These are phyloP conservation scores for Geosmithia flava DNA, from an alignment of 2,329 filamentous ascomycete species.

Conservation along the genomic window DNA sequence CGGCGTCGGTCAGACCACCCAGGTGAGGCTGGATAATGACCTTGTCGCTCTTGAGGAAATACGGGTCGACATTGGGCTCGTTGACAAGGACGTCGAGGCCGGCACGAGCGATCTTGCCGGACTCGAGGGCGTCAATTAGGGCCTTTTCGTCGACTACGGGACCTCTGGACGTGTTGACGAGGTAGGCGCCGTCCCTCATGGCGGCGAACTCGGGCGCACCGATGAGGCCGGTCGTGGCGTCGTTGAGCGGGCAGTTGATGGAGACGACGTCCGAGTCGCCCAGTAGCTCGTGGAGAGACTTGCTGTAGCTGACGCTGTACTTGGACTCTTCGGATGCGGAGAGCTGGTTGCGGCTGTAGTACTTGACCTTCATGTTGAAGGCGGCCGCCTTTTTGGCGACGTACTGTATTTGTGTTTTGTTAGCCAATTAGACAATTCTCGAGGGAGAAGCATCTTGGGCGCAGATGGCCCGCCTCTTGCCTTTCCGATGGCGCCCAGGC, in stretches of 20 bases:
- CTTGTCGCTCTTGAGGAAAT: conserved; percentile 20
- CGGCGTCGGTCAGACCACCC: conserved; percentile 26
- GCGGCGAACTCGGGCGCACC: conserved; percentile 19
- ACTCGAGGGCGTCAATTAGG: conserved; percentile 30
- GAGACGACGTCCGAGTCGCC: conserved; percentile 22
- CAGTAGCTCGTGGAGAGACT: conserved; percentile 22
- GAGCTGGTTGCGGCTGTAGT: conserved; percentile 24
- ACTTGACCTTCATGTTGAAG: conserved; percentile 27
- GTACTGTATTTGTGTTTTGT: conserved; percentile 12
- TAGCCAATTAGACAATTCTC: no score
- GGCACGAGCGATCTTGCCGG: conserved; percentile 29
- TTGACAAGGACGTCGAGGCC: conserved; percentile 41
- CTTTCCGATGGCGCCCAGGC: conserved; percentile 29
- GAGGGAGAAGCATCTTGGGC: no score
- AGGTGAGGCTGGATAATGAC: conserved; percentile 28
- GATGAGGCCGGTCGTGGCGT: conserved; percentile 12
- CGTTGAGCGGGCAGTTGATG: conserved; percentile 12
- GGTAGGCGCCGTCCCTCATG: conserved; percentile 32
- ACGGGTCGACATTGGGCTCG: conserved; percentile 26
- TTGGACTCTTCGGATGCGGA: conserved; percentile 16
- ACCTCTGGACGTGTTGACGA: conserved; percentile 41
- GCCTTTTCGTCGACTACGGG: conserved; percentile 38
- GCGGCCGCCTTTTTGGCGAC: conserved; percentile 21
- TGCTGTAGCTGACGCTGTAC: conserved; percentile 21
- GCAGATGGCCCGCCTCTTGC: conserved; percentile 3